Evolutionary conservation across 176 grass and related monocot genomes (phyloP).

Genomic region (Urochloa ruziziensis): DNA sequence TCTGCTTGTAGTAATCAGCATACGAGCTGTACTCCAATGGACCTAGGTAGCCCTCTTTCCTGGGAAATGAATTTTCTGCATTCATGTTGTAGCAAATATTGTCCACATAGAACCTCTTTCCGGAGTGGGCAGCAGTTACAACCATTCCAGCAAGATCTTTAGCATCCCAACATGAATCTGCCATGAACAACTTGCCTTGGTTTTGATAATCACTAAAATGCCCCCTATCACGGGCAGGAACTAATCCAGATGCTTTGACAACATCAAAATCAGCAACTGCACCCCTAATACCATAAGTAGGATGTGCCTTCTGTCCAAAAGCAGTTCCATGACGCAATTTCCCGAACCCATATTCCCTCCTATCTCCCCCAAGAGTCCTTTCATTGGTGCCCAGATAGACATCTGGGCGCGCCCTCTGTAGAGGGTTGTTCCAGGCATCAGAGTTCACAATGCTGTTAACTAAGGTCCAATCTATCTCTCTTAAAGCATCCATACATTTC

Average conservation of each 20-base stretch:
- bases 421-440: conserved; percentile 93
- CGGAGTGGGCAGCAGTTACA: conserved; percentile 94
- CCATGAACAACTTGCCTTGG: conserved; percentile 73
- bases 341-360: conserved; percentile 93
- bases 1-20: conserved; percentile 97
- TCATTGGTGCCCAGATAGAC: conserved; percentile 96
- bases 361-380: conserved; percentile 92
- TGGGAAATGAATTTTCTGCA: conserved; percentile 96
- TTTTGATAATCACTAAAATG: conserved; percentile 38
- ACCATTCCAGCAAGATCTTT: conserved; percentile 88
- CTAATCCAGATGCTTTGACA: conserved; percentile 97
- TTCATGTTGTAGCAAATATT: conserved; percentile 87
- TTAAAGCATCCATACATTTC: conserved; percentile 51
- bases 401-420: conserved; percentile 93
- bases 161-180: conserved; percentile 83
- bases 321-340: conserved; percentile 81
- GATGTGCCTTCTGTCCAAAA: conserved; percentile 89
- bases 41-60: conserved; percentile 94
- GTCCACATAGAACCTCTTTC: conserved; percentile 98
- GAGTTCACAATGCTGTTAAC: conserved; percentile 81
- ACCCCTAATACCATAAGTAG: conserved; percentile 96
- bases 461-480: conserved; percentile 88
- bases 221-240: conserved; percentile 65
- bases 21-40: conserved; percentile 93
- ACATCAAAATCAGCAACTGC: conserved; percentile 94